Evolutionary conservation across 2,329 filamentous ascomycete species (phyloP), one percentile per base, ranked within the genome.

Genomic region (Cordyceps tenuipes): DNA sequence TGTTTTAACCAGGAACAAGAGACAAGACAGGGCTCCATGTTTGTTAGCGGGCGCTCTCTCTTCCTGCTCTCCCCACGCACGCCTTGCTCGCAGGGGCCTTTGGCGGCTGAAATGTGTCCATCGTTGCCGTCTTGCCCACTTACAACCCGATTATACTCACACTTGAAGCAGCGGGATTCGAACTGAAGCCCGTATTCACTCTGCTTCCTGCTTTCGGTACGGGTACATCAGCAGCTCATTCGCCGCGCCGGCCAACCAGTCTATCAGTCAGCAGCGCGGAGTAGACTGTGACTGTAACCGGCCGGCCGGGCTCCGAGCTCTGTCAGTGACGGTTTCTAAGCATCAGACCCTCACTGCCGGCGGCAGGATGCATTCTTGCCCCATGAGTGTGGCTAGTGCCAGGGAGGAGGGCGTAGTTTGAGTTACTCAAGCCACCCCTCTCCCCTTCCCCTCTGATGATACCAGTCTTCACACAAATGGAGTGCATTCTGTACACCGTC

Each of bases 1-100:
- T 51, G 56, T 58, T 58, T 58, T 58, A 46, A 49, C 39, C 19
- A 46, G 49, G 48, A 21, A 36, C 49, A 59, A 41, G 21, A 23
- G 49, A 53, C 57, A 52, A 15, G 49, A 47, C 57, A 52, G 49
- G 56, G 57, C 41, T 52, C 57, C 48, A 52, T 59, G 57, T 59
- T 59, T 59, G 56, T 46, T 52, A 46, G 56, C 39, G 36, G n/a
- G 36, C 39, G 36, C 44, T 57, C 54, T 41, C 44, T 57, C 17
- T 26, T 26, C 31, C 36, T n/a, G 39, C 44, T 57, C 17, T 26
- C 39, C 21, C 36, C n/a, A 23, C 56, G 56, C n/a, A 23, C 56
- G 56, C 46, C 46, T 29, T 47, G 55, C 34, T 47, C 34, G 36
- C 48, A 50, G 36, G 21, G 21, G 31, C 21, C 17, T 19, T 48